These are phyloP conservation scores for Colletotrichum sp. DNA, from an alignment of 2,329 filamentous ascomycete genomes.

Conservation along the genomic window DNA sequence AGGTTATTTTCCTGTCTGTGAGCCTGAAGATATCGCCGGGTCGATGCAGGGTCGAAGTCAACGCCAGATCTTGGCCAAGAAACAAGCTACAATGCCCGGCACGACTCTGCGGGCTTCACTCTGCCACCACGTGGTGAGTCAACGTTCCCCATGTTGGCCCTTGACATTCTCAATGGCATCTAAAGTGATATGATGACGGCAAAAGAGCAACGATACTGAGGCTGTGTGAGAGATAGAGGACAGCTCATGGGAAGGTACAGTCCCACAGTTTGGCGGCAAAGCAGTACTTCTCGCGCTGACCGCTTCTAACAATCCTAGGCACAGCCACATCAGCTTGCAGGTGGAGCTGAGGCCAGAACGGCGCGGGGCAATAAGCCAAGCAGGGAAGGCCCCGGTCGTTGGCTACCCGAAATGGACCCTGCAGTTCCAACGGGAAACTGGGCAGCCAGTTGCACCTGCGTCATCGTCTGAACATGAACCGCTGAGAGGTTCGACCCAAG, in stretches of 20 bases:
- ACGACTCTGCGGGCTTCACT: neutral
- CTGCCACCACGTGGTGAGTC: neutral
- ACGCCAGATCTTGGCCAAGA: neutral
- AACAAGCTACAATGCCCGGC: neutral
- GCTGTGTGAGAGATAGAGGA: neutral
- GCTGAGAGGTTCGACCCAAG: slow-evolving; percentile 1
- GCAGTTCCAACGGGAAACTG: slow-evolving; percentile 15
- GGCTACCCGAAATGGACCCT: slow-evolving; percentile 1
- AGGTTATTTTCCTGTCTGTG: neutral
- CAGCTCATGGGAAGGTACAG: neutral
- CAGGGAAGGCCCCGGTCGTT: slow-evolving; percentile 14
- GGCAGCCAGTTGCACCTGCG: slow-evolving; percentile 22
- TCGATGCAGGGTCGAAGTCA: neutral
- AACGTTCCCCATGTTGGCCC: neutral
- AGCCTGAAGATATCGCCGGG: neutral
- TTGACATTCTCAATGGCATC: neutral
- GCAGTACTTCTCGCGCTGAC: neutral
- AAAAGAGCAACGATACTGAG: neutral
- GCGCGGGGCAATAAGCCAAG: slow-evolving; percentile 2
- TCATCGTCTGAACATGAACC: slow-evolving; percentile 19
- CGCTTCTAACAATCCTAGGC: neutral
- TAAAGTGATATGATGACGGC: neutral
- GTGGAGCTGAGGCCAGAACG: neutral
- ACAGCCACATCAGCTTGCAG: neutral
- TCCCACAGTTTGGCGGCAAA: neutral